phyloP scores from a whole-genome alignment of 495 filamentous ascomycete species.

The Penicillium cinerascens region DNA sequence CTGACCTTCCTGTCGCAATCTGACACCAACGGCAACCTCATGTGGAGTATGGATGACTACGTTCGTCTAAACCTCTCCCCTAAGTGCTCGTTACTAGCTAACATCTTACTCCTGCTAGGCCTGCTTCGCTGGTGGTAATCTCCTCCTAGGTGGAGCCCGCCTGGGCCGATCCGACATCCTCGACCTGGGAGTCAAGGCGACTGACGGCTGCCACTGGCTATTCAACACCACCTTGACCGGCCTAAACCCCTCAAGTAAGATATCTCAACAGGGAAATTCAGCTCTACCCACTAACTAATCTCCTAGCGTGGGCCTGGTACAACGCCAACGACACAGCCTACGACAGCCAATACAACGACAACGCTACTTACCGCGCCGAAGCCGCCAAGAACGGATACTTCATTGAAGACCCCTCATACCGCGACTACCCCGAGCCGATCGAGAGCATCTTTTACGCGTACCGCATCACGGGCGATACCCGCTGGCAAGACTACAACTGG shows the following conservation, averaged over 20 bases:
- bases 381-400: constrained; percentile 56
- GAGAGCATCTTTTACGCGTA: constrained; percentile 46
- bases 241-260: constrained; percentile 61
- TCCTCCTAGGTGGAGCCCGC: constrained; percentile 70
- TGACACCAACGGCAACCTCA: constrained; percentile 31
- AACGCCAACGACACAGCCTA: constrained; percentile 35
- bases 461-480: constrained; percentile 39
- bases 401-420: constrained; percentile 43
- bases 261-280: too few relatives aligned
- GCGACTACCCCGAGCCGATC: constrained; percentile 38
- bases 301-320: constrained; percentile 60
- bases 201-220: constrained; percentile 63
- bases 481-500: constrained; percentile 43
- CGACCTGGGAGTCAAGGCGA: constrained; percentile 64
- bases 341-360: constrained; percentile 49
- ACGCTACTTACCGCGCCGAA: constrained; percentile 20
- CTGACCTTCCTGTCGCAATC: constrained; percentile 65
- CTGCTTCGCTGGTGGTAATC: constrained; percentile 75
- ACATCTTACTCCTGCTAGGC: constrained; percentile 51
- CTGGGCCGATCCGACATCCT: constrained; percentile 55
- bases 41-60: constrained; percentile 27
- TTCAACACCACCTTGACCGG: constrained; percentile 57
- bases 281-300: too few relatives aligned
- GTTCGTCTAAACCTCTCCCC: constrained; percentile 18
- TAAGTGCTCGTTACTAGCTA: constrained; percentile 29